Percentiles rank a stretch among this genome's conserved stretches.
phyloP scores from a whole-genome alignment of 805 yeast genomes.

The Yamadazyma sp. region DNA sequence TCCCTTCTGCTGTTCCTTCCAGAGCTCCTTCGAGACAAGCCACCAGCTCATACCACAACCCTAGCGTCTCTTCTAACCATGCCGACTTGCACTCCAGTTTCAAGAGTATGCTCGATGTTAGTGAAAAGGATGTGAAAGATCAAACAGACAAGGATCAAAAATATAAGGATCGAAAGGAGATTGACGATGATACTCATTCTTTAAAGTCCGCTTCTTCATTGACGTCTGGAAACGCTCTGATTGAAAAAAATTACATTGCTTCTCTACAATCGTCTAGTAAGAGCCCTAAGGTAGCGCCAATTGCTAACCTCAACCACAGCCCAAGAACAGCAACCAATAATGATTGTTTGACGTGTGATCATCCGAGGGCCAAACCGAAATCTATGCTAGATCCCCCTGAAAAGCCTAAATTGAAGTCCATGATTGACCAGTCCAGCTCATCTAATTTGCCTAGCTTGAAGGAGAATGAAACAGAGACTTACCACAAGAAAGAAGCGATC shows the following conservation, averaged over 20 bases:
- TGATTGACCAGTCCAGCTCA: conserved; percentile 23
- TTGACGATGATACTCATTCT: conserved; percentile 10
- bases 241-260: conserved; percentile 6
- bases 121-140: no score
- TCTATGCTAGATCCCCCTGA: conserved; percentile 32
- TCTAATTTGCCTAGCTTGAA: conserved; percentile 8
- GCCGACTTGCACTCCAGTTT: conserved; percentile 10
- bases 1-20: conserved; percentile 21
- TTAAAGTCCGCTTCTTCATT: conserved; percentile 17
- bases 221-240: conserved; percentile 5
- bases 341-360: conserved; percentile 6
- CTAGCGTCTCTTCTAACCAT: background rate
- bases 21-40: conserved; percentile 34
- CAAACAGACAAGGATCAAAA: no score
- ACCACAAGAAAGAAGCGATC: background rate
- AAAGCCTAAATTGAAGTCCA: conserved; percentile 25
- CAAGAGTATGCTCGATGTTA: conserved; percentile 42
- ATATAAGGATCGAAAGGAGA: no score
- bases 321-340: background rate
- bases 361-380: conserved; percentile 18
- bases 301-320: conserved; percentile 12
- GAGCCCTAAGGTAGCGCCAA: conserved; percentile 13
- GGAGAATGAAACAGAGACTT: conserved; percentile 5
- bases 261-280: conserved; percentile 7
- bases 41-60: conserved; percentile 11